phyloP scores from a whole-genome alignment of 768 basidiomycete species.

The Hericium coralloides region DNA sequence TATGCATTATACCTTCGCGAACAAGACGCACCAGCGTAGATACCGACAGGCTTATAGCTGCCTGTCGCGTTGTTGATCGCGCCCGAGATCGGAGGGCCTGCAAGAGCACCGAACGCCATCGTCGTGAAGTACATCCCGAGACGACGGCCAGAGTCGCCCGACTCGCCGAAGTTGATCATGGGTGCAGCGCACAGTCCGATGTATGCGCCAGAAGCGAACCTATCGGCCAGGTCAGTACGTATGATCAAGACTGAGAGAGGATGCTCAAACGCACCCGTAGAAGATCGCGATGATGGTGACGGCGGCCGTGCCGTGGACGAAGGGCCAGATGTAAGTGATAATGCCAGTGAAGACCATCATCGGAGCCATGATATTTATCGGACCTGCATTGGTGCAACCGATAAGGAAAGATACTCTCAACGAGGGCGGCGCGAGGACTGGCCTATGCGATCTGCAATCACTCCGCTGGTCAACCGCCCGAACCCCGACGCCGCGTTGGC shows the following conservation, averaged over 20 bases:
- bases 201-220: conserved; percentile 54
- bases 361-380: conserved; percentile 61
- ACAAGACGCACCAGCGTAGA: conserved; percentile 35
- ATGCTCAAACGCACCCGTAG: conserved; percentile 44
- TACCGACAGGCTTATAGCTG: conserved; percentile 44
- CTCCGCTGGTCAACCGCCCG: conserved; percentile 48
- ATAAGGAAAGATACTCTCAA: background rate
- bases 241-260: background rate
- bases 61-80: conserved; percentile 48
- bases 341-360: conserved; percentile 46
- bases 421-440: conserved; percentile 3
- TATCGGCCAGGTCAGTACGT: conserved; percentile 16
- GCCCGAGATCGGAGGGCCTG: conserved; percentile 68
- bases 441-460: conserved; percentile 49
- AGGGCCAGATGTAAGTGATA: conserved; percentile 67
- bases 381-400: conserved; percentile 30
- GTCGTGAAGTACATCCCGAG: conserved; percentile 58
- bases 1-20: background rate
- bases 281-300: conserved; percentile 41
- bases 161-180: conserved; percentile 50
- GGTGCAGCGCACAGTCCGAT: conserved; percentile 48
- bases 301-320: conserved; percentile 32
- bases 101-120: conserved; percentile 50
- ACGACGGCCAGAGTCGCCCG: conserved; percentile 53
- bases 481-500: conserved; percentile 58